Conservation (phyloP, 306 rosid genomes). For the Glycine tomentella region DNA sequence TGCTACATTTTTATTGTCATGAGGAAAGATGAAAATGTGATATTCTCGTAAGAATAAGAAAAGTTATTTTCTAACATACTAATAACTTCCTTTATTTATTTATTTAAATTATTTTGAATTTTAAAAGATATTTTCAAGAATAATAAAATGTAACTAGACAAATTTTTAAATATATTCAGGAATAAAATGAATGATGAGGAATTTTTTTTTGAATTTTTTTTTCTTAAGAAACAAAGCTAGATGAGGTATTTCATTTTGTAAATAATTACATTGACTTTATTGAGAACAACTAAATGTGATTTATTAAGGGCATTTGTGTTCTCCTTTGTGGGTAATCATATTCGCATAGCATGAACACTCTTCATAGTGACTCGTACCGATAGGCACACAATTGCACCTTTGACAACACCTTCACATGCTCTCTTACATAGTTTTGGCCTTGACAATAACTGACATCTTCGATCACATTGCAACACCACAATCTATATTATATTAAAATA, state of each 20-base stretch:
- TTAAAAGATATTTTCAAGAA: too few species aligned
- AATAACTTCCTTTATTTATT: too few species aligned
- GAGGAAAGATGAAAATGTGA: too few species aligned
- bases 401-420: not conserved
- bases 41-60: too few species aligned
- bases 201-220: too few species aligned
- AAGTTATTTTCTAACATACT: too few species aligned
- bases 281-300: not conserved
- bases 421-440: not conserved
- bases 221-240: too few species aligned
- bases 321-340: not conserved
- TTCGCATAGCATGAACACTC: not conserved
- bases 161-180: too few species aligned
- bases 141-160: too few species aligned
- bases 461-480: not conserved
- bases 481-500: not conserved
- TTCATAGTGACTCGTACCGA: not conserved
- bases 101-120: too few species aligned
- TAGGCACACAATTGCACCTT: not conserved
- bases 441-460: not conserved
- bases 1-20: too few species aligned
- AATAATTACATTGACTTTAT: not conserved
- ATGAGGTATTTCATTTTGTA: not conserved
- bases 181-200: too few species aligned
- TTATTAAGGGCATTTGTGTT: not conserved